These are phyloP conservation scores for Anethum foeniculum DNA, from an alignment of 140 eudicot genomes.

Conservation along the genomic window DNA sequence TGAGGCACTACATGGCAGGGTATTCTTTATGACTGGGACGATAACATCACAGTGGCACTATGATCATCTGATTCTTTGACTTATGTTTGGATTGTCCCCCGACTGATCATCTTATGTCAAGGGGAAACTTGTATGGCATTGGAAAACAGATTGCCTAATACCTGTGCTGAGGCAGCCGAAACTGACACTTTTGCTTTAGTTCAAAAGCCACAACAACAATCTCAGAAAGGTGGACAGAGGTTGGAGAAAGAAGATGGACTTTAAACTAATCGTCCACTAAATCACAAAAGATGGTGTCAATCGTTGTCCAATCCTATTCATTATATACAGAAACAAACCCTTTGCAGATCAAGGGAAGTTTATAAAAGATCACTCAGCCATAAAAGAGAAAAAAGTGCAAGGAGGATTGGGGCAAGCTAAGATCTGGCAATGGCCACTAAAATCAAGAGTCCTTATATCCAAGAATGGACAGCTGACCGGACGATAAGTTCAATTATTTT, in stretches of 20 bases:
- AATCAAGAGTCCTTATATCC: neutral
- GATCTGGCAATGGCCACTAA: neutral
- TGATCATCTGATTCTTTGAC: neutral
- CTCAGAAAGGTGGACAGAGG: neutral
- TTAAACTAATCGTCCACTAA: neutral
- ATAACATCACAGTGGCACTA: neutral
- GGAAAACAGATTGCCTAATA: neutral
- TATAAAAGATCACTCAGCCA: neutral
- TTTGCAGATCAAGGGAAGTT: neutral
- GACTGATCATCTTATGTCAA: neutral
- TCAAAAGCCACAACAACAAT: neutral
- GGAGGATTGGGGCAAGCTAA: neutral
- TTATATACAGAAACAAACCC: neutral
- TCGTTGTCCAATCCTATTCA: neutral
- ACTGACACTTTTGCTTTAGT: neutral
- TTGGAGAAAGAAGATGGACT: neutral
- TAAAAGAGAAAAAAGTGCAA: neutral
- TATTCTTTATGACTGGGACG: neutral
- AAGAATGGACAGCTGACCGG: neutral
- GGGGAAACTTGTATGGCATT: neutral
- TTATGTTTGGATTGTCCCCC: neutral
- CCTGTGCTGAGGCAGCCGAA: neutral
- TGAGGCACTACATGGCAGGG: neutral
- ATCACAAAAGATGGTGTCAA: neutral
- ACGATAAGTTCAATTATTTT: too few relatives aligned